phyloP scores from a whole-genome alignment of 306 rosid species.

The Quercus aquifolioides region DNA sequence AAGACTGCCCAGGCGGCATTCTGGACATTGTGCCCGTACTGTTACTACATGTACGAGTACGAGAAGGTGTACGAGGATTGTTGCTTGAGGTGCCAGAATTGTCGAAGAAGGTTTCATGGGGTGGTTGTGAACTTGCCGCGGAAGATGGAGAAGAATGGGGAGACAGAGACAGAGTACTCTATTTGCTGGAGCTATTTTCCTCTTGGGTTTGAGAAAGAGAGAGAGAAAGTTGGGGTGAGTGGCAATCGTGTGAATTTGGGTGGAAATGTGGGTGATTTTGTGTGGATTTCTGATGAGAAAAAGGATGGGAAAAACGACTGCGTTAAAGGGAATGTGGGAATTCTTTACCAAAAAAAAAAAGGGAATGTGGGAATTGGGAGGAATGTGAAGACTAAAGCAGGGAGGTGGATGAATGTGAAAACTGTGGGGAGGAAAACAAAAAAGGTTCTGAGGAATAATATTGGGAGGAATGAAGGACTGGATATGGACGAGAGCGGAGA shows the following conservation, averaged over 20 bases:
- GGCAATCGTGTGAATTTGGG: background rate
- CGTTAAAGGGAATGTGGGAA: background rate
- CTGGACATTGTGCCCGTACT: constrained; percentile 80
- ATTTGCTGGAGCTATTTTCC: constrained; percentile 33
- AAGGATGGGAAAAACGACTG: background rate
- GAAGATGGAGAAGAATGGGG: background rate
- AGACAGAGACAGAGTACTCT: constrained; percentile 40
- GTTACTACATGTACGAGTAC: constrained; percentile 55
- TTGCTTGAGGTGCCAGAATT: constrained; percentile 49
- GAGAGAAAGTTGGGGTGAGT: background rate
- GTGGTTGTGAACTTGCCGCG: constrained; percentile 39
- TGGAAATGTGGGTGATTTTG: too few species aligned
- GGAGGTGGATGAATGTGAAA: constrained; percentile 31
- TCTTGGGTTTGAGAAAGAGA: constrained; percentile 16
- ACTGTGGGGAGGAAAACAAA: background rate
- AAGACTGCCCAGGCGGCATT: constrained; percentile 1
- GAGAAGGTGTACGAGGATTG: constrained; percentile 47
- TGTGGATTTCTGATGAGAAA: too few species aligned
- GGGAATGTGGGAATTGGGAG: background rate
- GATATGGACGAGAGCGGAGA: too few species aligned
- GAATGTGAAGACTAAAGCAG: constrained; percentile 13
- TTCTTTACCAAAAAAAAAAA: too few species aligned
- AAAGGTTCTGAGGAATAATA: too few species aligned
- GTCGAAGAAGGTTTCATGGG: constrained; percentile 57
- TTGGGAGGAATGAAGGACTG: too few species aligned